These are phyloP conservation scores for Amanita subjunquillea DNA, from an alignment of 768 basidiomycete genomes.

Conservation along the genomic window DNA sequence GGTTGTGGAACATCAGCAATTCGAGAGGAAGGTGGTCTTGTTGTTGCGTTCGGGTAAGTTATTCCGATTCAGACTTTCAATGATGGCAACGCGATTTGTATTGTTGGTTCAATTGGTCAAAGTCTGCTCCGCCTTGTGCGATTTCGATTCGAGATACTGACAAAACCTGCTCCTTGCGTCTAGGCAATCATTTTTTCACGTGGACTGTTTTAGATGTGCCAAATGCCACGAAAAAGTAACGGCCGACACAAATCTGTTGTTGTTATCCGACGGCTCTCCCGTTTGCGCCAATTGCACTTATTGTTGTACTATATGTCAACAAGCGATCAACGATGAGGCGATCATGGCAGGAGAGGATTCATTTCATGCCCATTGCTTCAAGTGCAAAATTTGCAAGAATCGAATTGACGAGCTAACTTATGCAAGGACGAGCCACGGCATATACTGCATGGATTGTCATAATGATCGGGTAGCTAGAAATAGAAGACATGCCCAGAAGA, in stretches of 20 bases:
- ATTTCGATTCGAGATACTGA: neutral
- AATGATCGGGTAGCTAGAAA: constrained; percentile 95
- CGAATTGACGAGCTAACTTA: constrained; percentile 97
- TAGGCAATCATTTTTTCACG: constrained; percentile 91
- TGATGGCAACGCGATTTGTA: neutral
- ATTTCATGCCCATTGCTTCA: constrained; percentile 98
- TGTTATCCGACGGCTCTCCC: constrained; percentile 96
- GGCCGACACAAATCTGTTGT: constrained; percentile 93
- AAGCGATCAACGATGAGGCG: constrained; percentile 94
- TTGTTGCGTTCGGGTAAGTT: constrained; percentile 92
- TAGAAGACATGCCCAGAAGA: constrained; percentile 82
- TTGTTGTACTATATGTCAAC: constrained; percentile 89
- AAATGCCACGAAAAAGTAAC: constrained; percentile 90
- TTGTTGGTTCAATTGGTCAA: neutral
- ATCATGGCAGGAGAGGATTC: constrained; percentile 99
- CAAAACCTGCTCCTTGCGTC: neutral
- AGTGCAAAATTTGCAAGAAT: constrained; percentile 90
- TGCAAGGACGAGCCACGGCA: constrained; percentile 95
- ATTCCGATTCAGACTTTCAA: constrained; percentile 3
- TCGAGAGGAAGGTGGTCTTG: constrained; percentile 73
- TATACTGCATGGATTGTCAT: constrained; percentile 98
- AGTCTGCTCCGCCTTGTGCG: neutral
- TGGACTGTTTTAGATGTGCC: constrained; percentile 93
- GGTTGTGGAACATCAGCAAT: constrained; percentile 78
- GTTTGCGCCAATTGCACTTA: constrained; percentile 92